phyloP scores from a whole-genome alignment of 1,284 basidiomycete genomes.

The Polyporus tsugae region DNA sequence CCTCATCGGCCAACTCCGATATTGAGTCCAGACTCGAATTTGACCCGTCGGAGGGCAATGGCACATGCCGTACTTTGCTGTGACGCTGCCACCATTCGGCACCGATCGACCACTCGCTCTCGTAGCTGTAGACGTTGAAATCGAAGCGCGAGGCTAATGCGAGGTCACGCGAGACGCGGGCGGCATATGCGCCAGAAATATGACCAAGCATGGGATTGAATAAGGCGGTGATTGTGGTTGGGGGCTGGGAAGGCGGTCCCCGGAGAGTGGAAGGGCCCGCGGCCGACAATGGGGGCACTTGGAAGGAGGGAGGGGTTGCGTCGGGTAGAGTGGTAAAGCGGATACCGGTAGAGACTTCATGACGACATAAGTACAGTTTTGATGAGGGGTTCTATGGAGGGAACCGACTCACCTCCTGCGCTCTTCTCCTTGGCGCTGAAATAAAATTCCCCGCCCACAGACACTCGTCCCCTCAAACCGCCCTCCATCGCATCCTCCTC shows the following conservation, averaged over 20 bases:
- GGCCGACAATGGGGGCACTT: constrained; percentile 52
- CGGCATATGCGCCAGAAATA: constrained; percentile 90
- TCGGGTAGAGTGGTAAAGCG: constrained; percentile 92
- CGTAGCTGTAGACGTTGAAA: constrained; percentile 97
- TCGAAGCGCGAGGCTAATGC: constrained; percentile 92
- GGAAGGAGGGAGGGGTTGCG: constrained; percentile 69
- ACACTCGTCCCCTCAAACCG: constrained; percentile 89
- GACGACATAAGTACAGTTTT: constrained; percentile 16
- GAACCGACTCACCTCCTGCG: constrained; percentile 77
- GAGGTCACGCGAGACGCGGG: constrained; percentile 88
- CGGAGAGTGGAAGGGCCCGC: constrained; percentile 43
- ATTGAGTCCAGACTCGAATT: constrained; percentile 26
- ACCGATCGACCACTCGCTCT: constrained; percentile 95
- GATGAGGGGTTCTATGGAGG: constrained; percentile 4
- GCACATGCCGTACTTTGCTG: constrained; percentile 34
- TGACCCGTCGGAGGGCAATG: constrained; percentile 18
- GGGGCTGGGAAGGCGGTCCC: constrained; percentile 68
- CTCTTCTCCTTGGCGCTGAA: constrained; percentile 93
- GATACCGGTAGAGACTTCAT: constrained; percentile 88
- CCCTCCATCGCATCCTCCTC: constrained; percentile 92
- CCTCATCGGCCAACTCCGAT: constrained; percentile 48
- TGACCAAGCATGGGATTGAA: constrained; percentile 98
- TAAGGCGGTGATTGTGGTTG: constrained; percentile 93
- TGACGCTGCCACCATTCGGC: constrained; percentile 92
- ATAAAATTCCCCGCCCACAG: constrained; percentile 94